Evolutionary conservation across 345 rosid species (phyloP).

Genomic region (Carallia brachiata): DNA sequence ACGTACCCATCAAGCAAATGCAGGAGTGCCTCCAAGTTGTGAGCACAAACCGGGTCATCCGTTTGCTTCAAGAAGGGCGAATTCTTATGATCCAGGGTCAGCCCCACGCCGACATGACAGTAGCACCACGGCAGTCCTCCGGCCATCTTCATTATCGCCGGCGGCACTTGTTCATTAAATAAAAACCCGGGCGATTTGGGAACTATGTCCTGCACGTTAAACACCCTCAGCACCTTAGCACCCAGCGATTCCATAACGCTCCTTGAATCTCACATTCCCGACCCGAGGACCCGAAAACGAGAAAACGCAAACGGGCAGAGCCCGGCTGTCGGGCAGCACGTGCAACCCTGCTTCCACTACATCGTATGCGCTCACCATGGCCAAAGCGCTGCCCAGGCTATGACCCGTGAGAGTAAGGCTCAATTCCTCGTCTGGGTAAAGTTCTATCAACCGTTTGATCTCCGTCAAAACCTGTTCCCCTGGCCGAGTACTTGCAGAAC

Average conservation of each 20-base stretch:
- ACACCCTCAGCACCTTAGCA: slow-evolving; percentile 74
- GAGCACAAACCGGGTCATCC: slow-evolving; percentile 48
- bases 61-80: slow-evolving; percentile 69
- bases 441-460: slow-evolving; percentile 48
- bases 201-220: slow-evolving; percentile 64
- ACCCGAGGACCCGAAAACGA: slow-evolving; percentile 77
- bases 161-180: slow-evolving; percentile 52
- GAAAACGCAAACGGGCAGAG: slow-evolving; percentile 50
- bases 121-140: slow-evolving; percentile 75
- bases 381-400: slow-evolving; percentile 79
- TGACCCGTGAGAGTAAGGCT: slow-evolving; percentile 86
- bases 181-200: slow-evolving; percentile 71
- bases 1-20: slow-evolving; percentile 88
- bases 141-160: slow-evolving; percentile 45
- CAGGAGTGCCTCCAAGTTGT: slow-evolving; percentile 74
- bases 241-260: slow-evolving; percentile 52
- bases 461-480: slow-evolving; percentile 71
- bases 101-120: slow-evolving; percentile 74
- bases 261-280: slow-evolving; percentile 66
- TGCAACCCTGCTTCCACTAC: slow-evolving; percentile 62
- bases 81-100: slow-evolving; percentile 54
- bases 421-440: slow-evolving; percentile 42
- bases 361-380: slow-evolving; percentile 71
- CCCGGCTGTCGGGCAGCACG: slow-evolving; percentile 30
- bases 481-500: slow-evolving; percentile 61